A percentile compares a stretch with the other conserved stretches of the same genome.
Conservation (phyloP, 2,329 filamentous ascomycete species). For the Clarireedia paspali region DNA sequence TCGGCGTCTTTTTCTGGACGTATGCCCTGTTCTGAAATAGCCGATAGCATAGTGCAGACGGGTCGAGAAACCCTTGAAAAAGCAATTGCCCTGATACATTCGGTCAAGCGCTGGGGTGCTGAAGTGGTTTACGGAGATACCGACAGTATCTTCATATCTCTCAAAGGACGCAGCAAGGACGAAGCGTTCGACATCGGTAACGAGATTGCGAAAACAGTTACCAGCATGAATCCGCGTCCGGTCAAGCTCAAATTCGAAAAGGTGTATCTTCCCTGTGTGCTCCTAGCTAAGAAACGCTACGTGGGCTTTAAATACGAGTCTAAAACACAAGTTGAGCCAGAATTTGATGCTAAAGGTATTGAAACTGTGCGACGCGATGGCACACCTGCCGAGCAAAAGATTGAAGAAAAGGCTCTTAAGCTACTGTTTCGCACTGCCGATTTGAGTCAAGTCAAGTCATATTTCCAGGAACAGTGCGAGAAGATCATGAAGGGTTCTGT, state of each 20-base stretch:
- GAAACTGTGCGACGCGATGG: slow-evolving; percentile 95
- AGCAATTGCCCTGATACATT: slow-evolving; percentile 87
- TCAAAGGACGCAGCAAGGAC: slow-evolving; percentile 78
- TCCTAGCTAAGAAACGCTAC: slow-evolving; percentile 95
- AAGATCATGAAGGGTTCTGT: slow-evolving; percentile 89
- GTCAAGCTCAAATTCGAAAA: slow-evolving; percentile 98
- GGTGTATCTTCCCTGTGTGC: slow-evolving; percentile 89
- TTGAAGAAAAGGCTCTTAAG: slow-evolving; percentile 85
- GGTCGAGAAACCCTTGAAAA: slow-evolving; percentile 91
- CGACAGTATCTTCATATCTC: slow-evolving; percentile 84
- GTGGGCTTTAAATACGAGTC: slow-evolving; percentile 96
- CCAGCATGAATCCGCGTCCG: slow-evolving; percentile 80
- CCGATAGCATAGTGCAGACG: slow-evolving; percentile 96
- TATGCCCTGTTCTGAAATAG: slow-evolving; percentile 97
- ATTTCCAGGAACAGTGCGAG: slow-evolving; percentile 82
- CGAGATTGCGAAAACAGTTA: slow-evolving; percentile 83
- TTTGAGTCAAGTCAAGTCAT: slow-evolving; percentile 77
- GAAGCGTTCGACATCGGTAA: slow-evolving; percentile 89
- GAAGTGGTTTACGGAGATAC: slow-evolving; percentile 98
- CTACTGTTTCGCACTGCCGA: slow-evolving; percentile 86
- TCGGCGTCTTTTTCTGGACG: slow-evolving; percentile 94
- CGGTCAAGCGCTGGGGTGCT: slow-evolving; percentile 77
- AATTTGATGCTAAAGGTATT: slow-evolving; percentile 97
- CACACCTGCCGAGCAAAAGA: slow-evolving; percentile 91
- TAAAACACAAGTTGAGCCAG: slow-evolving; percentile 64